These are phyloP conservation scores for Diatrype stigma DNA, from an alignment of 2,329 filamentous ascomycete species.

Conservation along the genomic window DNA sequence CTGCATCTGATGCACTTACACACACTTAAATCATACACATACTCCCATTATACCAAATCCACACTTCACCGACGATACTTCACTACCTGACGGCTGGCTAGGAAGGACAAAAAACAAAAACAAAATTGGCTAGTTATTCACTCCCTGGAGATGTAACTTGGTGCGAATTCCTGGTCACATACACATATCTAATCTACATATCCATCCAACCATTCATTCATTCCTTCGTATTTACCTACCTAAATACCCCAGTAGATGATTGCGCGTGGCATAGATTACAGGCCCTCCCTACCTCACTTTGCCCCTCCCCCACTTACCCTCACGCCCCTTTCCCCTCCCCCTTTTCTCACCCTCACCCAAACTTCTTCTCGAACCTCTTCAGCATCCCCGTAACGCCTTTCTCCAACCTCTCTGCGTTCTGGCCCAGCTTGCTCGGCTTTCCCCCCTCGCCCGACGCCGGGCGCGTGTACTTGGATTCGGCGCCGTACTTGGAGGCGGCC, in stretches of 20 bases:
- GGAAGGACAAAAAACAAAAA: too few species aligned
- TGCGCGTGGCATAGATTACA: neutral
- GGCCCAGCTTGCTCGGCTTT: conserved; percentile 50
- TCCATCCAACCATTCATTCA: neutral
- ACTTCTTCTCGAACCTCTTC: conserved; percentile 76
- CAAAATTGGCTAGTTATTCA: too few species aligned
- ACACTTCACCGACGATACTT: neutral
- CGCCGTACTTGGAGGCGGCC: conserved; percentile 32
- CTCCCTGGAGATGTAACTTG: too few species aligned
- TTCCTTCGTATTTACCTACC: too few species aligned
- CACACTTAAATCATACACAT: too few species aligned
- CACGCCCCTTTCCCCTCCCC: neutral
- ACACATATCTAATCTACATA: too few species aligned
- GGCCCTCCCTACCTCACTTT: neutral
- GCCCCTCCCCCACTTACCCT: neutral
- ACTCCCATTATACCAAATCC: too few species aligned
- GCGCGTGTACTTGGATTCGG: conserved; percentile 20
- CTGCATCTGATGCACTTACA: too few species aligned
- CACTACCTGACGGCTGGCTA: neutral
- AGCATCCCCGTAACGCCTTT: conserved; percentile 67
- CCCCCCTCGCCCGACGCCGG: conserved; percentile 40
- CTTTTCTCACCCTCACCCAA: conserved; percentile 39
- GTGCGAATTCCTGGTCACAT: too few species aligned
- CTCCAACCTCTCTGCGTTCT: conserved; percentile 63
- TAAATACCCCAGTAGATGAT: too few species aligned